Evolutionary conservation across 805 yeast genomes (phyloP), one percentile per base, ranked within the genome.

Genomic region (Ogataea parapolymorpha): DNA sequence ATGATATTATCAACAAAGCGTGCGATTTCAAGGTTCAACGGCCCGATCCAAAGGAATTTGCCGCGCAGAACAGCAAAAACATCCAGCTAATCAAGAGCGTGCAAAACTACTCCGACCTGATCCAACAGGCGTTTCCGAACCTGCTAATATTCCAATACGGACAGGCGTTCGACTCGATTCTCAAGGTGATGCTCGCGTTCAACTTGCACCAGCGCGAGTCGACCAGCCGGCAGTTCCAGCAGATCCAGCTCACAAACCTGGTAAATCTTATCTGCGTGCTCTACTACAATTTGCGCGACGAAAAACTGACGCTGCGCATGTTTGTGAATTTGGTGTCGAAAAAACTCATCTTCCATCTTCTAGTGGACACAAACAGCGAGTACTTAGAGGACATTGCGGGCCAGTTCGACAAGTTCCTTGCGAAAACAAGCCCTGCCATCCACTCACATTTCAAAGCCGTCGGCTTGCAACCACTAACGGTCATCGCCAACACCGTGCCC

Each of bases 371-470:
- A 12, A 17, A 33, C 6, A 25, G 42, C 11, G 53, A 38, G n/a
- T 64, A 61, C 30, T 53, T 73, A n/a, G 44, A 58, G 6, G 67
- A 66, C 9, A 73, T 69, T 45, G 57, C 68, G 39, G 56, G 61
- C 11, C 71, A 81, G 15, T 80, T 79, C 50, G 66, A 71, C 30
- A 65, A 67, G 45, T 66, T 72, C 14, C 66, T 83, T 36, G 61
- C 67, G 14, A 58, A 64, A 29, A 68, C 72, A 36, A 60, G 69
- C 32, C 72, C 77, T 8, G 52, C 67, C 16, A 57, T 84, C 26
- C 68, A 65, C 40, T 56, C 68, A 9, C 86, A 82, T 54, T 75
- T 84, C 53, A 52, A 65, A 26, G 55, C 65, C 10, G 56, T 70
- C 12, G 64, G 63, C 8, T 46, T 82, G 23, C 42, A 57, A 5